These are phyloP conservation scores for Diaporthe citri DNA, from an alignment of 2,329 filamentous ascomycete species.

Conservation along the genomic window DNA sequence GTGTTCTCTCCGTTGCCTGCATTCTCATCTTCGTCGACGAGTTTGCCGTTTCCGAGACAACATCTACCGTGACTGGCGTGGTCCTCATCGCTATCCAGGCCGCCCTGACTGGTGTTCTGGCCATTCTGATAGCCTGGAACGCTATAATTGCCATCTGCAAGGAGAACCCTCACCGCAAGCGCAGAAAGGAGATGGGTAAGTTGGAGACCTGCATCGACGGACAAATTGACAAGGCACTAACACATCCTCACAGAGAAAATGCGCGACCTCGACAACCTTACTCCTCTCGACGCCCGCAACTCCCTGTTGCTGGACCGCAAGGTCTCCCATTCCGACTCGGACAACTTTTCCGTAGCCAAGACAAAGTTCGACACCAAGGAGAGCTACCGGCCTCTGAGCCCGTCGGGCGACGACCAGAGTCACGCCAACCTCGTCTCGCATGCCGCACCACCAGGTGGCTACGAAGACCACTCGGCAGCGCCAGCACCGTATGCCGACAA, in stretches of 20 bases:
- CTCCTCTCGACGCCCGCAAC: constrained; percentile 87
- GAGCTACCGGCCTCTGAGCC: constrained; percentile 32
- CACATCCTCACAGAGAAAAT: constrained; percentile 74
- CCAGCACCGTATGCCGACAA: constrained; percentile 36
- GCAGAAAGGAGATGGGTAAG: constrained; percentile 91
- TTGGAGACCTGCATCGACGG: constrained; percentile 29
- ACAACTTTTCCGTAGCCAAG: constrained; percentile 59
- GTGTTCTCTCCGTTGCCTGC: constrained; percentile 88
- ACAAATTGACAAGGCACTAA: constrained; percentile 44
- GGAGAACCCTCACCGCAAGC: constrained; percentile 90
- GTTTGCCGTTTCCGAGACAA: constrained; percentile 89
- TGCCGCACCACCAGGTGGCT: constrained; percentile 54
- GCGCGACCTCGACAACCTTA: constrained; percentile 84
- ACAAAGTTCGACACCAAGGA: constrained; percentile 52
- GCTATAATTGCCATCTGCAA: constrained; percentile 85
- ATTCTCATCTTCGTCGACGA: constrained; percentile 95
- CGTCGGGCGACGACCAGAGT: constrained; percentile 47
- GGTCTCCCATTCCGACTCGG: constrained; percentile 51
- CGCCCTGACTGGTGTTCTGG: constrained; percentile 82
- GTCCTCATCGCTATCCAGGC: constrained; percentile 93
- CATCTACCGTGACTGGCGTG: constrained; percentile 94
- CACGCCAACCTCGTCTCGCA: constrained; percentile 54
- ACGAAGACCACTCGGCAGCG: constrained; percentile 34
- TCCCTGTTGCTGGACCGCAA: constrained; percentile 79
- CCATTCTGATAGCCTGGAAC: constrained; percentile 90